Evolutionary conservation across 495 filamentous ascomycete species (phyloP), one percentile per base, ranked within the genome.

Genomic region (Penicillium subrubescens): DNA sequence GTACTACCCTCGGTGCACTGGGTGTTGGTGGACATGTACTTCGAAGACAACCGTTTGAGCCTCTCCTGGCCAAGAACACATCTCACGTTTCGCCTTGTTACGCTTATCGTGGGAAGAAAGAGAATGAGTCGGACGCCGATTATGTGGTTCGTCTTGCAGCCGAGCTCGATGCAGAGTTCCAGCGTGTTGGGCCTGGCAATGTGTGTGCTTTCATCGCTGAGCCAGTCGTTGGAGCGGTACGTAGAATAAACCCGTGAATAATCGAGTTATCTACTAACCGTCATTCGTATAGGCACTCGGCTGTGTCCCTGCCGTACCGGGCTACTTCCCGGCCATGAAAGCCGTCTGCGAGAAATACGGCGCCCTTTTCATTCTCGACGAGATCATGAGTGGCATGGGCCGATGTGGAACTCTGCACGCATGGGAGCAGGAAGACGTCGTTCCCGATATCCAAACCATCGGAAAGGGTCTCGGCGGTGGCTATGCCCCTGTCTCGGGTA

Each of bases 331-430:
- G 41, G 87, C 86, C 39, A 85, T 92, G 77, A 82, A 83, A 69
- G 71, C 74, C 5, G 68, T 94, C 5, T 92, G 90, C 69, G 75
- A 86, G 33, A 84, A 84, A 61, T 79, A 91, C 67, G 90, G 88
- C 33, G 87, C 86, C 0, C 81, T 93, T 3, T 77, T 92, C 31
- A 88, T 93, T 52, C 75, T 91, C 7, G 91, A 94, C 61, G 91
- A 94, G 63, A 84, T 92, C 37, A 93, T 94, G 90, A 87, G 89
- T 68, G 91, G 90, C 0, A 91, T 91, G 85, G 90, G 90, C 1
- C 82, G 88, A 8, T 84, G 81, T 17, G 90, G 90, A 0, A 89
- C 86, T 4, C 70, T 90, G 5, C 87, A 90, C 57, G 88, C 86
- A 3, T 92, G 88, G 87, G 81, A 91, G 60, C 82, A 86, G 48